phyloP scores from a whole-genome alignment of 129 eudicot species.

The Flaveria brownii region DNA sequence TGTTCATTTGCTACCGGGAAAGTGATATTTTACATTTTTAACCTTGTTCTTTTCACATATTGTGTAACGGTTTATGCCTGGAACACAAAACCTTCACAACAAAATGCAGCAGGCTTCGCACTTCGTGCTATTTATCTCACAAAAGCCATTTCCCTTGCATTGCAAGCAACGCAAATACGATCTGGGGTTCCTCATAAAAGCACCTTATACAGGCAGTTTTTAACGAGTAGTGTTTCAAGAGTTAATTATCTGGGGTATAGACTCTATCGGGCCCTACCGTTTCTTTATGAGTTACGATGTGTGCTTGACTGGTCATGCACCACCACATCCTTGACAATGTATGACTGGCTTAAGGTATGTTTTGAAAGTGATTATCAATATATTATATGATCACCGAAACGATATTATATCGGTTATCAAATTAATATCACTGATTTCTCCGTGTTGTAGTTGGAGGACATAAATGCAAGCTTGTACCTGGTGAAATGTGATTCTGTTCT shows the following conservation, averaged over 20 bases:
- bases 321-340: conserved; percentile 55
- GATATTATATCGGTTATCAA: not conserved
- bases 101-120: conserved; percentile 51
- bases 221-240: conserved; percentile 49
- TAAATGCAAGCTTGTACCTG: conserved; percentile 55
- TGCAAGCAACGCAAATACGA: conserved; percentile 53
- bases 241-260: conserved; percentile 53
- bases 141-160: conserved; percentile 47
- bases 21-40: conserved; percentile 53
- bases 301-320: conserved; percentile 68
- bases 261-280: conserved; percentile 55
- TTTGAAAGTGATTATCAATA: not conserved
- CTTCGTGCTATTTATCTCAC: conserved; percentile 51
- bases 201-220: conserved; percentile 52
- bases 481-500: conserved; percentile 56
- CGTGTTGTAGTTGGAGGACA: conserved; percentile 52
- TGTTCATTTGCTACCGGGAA: conserved; percentile 56
- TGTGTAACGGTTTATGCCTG: conserved; percentile 47
- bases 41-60: conserved; percentile 45
- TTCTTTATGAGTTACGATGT: conserved; percentile 54
- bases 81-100: conserved; percentile 46
- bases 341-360: conserved; percentile 59
- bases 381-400: not conserved
- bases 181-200: conserved; percentile 58
- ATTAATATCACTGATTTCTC: conserved; percentile 8